Conservation (phyloP, 2,329 filamentous ascomycete species). For the Harringtonia lauricola region DNA sequence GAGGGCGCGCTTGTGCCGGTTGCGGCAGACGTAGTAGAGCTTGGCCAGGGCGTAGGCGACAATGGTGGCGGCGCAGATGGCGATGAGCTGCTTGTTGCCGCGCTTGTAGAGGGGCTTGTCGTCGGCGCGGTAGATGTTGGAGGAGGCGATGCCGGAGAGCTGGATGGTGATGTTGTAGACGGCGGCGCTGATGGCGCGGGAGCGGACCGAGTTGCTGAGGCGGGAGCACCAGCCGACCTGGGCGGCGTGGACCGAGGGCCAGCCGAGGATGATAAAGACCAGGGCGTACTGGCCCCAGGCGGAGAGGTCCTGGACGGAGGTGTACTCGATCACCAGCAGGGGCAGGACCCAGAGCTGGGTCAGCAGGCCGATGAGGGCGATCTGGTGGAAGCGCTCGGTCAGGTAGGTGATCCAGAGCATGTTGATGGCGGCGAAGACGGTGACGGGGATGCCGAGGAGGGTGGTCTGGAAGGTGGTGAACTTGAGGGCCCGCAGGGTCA, state of each 20-base stretch:
- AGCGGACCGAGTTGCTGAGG: constrained; percentile 27
- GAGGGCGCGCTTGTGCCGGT: constrained; percentile 30
- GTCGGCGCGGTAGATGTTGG: constrained; percentile 38
- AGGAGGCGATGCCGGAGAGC: constrained; percentile 20
- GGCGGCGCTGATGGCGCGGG: constrained; percentile 3
- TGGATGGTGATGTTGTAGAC: constrained; percentile 24
- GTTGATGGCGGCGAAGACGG: constrained; percentile 34
- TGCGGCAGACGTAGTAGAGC: constrained; percentile 36
- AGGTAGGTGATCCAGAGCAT: constrained; percentile 27
- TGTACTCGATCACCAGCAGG: neutral
- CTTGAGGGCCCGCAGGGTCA: constrained; percentile 43
- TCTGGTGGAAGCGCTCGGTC: constrained; percentile 35
- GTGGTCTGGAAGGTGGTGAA: constrained; percentile 52
- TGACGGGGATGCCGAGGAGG: constrained; percentile 40
- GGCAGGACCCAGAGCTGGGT: constrained; percentile 22
- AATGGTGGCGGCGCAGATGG: constrained; percentile 36
- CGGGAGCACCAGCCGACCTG: constrained; percentile 46
- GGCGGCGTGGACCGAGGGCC: neutral
- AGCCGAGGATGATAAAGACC: neutral
- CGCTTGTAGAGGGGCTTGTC: constrained; percentile 42
- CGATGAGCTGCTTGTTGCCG: constrained; percentile 43
- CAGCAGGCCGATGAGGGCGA: constrained; percentile 32
- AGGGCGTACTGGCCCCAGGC: neutral
- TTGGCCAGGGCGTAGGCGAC: constrained; percentile 38
- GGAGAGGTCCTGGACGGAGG: neutral